Base-by-base conservation (phyloP, 2,329 filamentous ascomycete species). In the Neonectria ditissima region DNA sequence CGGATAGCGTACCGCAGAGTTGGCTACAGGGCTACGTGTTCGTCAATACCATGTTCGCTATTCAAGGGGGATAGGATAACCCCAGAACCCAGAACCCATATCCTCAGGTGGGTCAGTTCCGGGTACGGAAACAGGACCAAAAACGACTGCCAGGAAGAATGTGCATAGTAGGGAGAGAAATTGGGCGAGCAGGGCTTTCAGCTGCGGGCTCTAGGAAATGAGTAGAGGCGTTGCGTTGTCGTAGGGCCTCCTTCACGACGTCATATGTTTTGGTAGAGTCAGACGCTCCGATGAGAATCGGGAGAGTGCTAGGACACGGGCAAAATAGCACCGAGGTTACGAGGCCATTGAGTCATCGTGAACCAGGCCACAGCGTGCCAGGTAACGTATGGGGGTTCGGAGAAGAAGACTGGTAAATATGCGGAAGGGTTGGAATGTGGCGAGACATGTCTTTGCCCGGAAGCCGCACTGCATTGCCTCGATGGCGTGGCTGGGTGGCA, bases 21-120 rank as follows among this genome's bases (percentile, higher is more conserved):
- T 64, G 67, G 63, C 63, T 51, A 62, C 61, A 65, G 28, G 60
- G 61, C 61, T 61, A 69, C 63, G 63, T 72, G 60, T 71, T 71
- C 68, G 56, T 56, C 62, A 56, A 53, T 52, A 43, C 63, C 47
- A 62, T 62, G 56, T 55, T 59, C 55, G 55, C 56, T 63, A 41
- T 58, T 26, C 55, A 45, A 43, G 60, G 32, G 53, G 59, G 62
- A 57, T 6, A 26, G 24, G 6, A 26, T n/a, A n/a, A n/a, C n/a
- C 63, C 62, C 26, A 54, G 53, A 65, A 59, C 56, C 50, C 41
- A 62, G 58, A 66, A 59, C 56, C 50, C 41, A 62, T 59, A 62
- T 52, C 24, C 24, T 24, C 26, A 41, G 18, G 48, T 60, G 65
- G 59, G 59, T 54, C 53, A 55, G 43, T 55, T 11, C 20, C 24